phyloP scores from a whole-genome alignment of 345 rosid species.

The Turritis glabra region DNA sequence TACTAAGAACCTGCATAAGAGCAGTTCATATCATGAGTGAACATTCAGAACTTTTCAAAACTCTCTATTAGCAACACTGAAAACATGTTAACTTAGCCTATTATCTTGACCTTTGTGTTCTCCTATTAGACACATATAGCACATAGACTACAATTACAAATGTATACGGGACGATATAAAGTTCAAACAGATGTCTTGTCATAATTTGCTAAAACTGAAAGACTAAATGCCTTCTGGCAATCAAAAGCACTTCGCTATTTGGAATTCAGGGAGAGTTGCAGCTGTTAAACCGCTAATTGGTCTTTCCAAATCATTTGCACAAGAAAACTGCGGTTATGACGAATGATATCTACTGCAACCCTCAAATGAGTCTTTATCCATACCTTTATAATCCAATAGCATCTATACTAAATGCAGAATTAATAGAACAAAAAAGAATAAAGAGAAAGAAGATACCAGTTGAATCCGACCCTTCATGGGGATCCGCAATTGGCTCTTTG shows the following conservation, averaged over 20 bases:
- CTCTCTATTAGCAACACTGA: constrained; percentile 3
- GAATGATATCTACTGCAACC: not conserved
- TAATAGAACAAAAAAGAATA: constrained; percentile 1
- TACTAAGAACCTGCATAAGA: constrained; percentile 80
- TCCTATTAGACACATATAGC: not conserved
- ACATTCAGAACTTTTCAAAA: not conserved
- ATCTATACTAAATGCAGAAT: not conserved
- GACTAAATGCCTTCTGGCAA: not conserved
- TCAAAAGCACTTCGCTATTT: not conserved
- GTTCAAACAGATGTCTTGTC: not conserved
- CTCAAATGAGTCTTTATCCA: not conserved
- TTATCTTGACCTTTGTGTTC: not conserved
- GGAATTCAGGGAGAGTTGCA: not conserved
- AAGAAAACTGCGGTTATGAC: not conserved
- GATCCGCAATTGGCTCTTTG: constrained; percentile 65
- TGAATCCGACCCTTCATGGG: constrained; percentile 97
- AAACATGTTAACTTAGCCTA: constrained; percentile 15
- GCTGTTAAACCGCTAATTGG: not conserved
- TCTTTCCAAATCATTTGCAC: not conserved
- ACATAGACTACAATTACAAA: not conserved
- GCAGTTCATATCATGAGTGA: constrained; percentile 24
- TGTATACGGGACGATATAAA: not conserved
- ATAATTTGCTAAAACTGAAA: not conserved
- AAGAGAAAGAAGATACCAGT: constrained; percentile 53
- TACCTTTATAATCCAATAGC: not conserved